phyloP scores from a whole-genome alignment of 192 early-diverging fungal species.

The Chytriomyces sp. region DNA sequence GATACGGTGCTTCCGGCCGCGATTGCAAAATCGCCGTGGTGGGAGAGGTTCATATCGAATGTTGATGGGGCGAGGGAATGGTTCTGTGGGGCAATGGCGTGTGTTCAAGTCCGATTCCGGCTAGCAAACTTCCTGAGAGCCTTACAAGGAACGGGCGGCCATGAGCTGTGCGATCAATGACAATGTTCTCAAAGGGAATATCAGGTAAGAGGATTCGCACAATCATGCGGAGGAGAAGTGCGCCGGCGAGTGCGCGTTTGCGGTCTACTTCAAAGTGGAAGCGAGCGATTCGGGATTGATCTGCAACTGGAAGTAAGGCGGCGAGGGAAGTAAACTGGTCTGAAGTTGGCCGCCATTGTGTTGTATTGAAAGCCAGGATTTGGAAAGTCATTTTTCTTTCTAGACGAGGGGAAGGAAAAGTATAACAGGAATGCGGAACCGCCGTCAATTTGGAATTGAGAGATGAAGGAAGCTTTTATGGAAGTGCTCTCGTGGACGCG shows the following conservation, averaged over 20 bases:
- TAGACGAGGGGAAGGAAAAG: too few relatives aligned
- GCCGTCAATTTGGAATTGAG: too few relatives aligned
- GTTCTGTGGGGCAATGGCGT: background rate
- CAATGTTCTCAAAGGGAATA: background rate
- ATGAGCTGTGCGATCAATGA: conserved; percentile 5
- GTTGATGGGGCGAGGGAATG: background rate
- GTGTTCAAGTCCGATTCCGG: background rate
- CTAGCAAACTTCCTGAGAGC: background rate
- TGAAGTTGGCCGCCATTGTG: background rate
- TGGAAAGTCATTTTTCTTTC: too few relatives aligned
- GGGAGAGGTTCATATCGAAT: conserved; percentile 19
- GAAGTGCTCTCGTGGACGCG: too few relatives aligned
- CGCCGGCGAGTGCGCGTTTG: background rate
- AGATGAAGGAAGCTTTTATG: too few relatives aligned
- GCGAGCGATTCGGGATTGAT: background rate
- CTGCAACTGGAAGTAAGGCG: background rate
- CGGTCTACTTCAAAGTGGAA: conserved; percentile 17
- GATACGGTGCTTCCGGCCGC: background rate
- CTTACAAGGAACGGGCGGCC: conserved; percentile 15
- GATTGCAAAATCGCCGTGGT: conserved; percentile 20
- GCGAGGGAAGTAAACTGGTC: background rate
- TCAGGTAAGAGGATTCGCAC: background rate
- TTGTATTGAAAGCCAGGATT: background rate
- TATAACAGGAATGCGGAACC: too few relatives aligned
- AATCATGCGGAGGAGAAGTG: conserved; percentile 2